A percentile compares a stretch with the other conserved stretches of the same genome.
These are phyloP conservation scores for Dothideomycetidae sp. DNA, from an alignment of 2,329 filamentous ascomycete species.

Conservation along the genomic window DNA sequence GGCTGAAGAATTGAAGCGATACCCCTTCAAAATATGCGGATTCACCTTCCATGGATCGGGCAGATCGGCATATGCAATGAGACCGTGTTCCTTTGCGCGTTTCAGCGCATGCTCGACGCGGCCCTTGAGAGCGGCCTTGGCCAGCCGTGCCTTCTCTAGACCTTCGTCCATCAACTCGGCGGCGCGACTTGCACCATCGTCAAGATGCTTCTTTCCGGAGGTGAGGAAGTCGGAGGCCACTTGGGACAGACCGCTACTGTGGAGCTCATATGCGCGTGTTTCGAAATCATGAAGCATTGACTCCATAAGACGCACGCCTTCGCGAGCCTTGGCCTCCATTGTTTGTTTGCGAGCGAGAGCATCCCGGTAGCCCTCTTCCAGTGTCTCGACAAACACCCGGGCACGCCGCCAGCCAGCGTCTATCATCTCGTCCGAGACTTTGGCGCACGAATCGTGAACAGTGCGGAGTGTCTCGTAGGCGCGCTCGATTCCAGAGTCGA, in stretches of 20 bases:
- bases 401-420: slow-evolving; percentile 73
- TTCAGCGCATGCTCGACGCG: slow-evolving; percentile 75
- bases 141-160: slow-evolving; percentile 66
- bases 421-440: slow-evolving; percentile 79
- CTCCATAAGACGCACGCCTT: slow-evolving; percentile 77
- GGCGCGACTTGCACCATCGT: slow-evolving; percentile 62
- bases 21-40: slow-evolving; percentile 79
- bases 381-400: slow-evolving; percentile 79
- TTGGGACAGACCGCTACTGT: slow-evolving; percentile 60
- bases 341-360: slow-evolving; percentile 73
- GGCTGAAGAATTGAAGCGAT: slow-evolving; percentile 87
- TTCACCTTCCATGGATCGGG: slow-evolving; percentile 90
- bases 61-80: slow-evolving; percentile 80
- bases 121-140: slow-evolving; percentile 29
- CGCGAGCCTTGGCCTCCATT: slow-evolving; percentile 78
- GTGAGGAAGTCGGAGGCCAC: slow-evolving; percentile 60
- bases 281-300: slow-evolving; percentile 77
- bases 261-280: slow-evolving; percentile 61
- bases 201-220: slow-evolving; percentile 64
- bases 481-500: slow-evolving; percentile 71
- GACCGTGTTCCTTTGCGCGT: slow-evolving; percentile 62
- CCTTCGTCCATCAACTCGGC: slow-evolving; percentile 67
- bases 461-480: slow-evolving; percentile 77
- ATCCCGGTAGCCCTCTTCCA: slow-evolving; percentile 78
- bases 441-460: slow-evolving; percentile 75